phyloP scores from a whole-genome alignment of 2,329 filamentous ascomycete species.

The Coleophoma eucalyptorum region DNA sequence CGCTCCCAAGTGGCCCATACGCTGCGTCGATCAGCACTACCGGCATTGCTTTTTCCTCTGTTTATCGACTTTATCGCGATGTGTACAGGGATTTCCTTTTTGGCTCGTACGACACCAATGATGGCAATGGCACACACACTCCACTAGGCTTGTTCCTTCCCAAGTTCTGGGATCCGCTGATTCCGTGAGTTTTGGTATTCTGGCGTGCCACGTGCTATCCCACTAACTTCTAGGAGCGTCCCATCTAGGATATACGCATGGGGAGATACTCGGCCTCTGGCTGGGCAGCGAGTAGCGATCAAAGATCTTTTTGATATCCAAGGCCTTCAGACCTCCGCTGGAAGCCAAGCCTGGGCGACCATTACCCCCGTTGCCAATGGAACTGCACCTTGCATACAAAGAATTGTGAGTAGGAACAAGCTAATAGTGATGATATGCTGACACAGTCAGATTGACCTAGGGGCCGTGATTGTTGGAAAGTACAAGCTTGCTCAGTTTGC shows the following conservation, averaged over 20 bases:
- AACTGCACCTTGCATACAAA: constrained; percentile 48
- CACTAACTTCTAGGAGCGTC: neutral
- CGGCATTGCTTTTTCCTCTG: neutral
- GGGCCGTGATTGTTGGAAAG: constrained; percentile 51
- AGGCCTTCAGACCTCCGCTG: constrained; percentile 51
- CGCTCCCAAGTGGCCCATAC: neutral
- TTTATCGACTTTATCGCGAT: constrained; percentile 2
- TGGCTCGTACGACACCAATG: neutral
- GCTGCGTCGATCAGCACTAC: constrained; percentile 6
- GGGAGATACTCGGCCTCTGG: constrained; percentile 37
- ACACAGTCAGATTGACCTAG: constrained; percentile 42
- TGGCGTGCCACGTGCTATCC: neutral
- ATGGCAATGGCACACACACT: neutral
- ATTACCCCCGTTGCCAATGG: constrained; percentile 39
- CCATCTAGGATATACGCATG: neutral
- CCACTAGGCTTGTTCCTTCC: neutral
- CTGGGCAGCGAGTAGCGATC: constrained; percentile 56
- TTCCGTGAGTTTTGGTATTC: neutral
- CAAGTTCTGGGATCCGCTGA: neutral
- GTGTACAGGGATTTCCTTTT: neutral
- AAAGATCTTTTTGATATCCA: constrained; percentile 60
- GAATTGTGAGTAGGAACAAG: constrained; percentile 29
- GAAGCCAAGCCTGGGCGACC: constrained; percentile 52
- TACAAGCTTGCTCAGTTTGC: constrained; percentile 43
- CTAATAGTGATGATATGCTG: neutral